Evolutionary conservation across 257 asterid species (phyloP).

Genomic region (Fraxinus anomala): DNA sequence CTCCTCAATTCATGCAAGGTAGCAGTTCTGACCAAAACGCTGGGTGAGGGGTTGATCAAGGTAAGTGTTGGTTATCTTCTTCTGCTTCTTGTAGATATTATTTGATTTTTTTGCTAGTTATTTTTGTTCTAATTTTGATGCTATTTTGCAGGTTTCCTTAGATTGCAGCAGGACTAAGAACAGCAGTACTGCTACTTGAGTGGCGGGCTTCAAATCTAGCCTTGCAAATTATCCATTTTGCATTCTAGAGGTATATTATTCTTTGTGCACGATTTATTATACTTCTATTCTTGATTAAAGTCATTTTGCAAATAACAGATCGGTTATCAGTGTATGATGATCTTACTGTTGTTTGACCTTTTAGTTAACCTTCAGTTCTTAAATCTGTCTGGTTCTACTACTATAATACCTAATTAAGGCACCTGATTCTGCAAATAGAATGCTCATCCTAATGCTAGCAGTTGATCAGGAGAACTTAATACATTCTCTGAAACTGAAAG

Average conservation of each 20-base stretch:
- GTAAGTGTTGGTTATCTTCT: conserved; percentile 33
- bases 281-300: background rate
- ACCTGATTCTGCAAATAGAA: background rate
- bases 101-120: background rate
- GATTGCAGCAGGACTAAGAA: conserved; percentile 99
- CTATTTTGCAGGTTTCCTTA: conserved; percentile 62
- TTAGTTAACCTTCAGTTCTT: background rate
- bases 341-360: background rate
- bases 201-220: conserved; percentile 97
- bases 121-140: background rate
- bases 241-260: conserved; percentile 79
- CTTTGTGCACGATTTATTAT: background rate
- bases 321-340: background rate
- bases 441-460: background rate
- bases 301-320: background rate
- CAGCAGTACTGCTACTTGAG: conserved; percentile 89
- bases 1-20: conserved; percentile 86
- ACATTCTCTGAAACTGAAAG: too few species aligned
- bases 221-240: conserved; percentile 85
- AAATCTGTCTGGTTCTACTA: background rate
- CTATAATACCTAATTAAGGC: background rate
- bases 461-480: background rate
- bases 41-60: conserved; percentile 83
- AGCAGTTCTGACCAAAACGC: conserved; percentile 87
- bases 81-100: background rate